A percentile compares a stretch with the other conserved stretches of the same genome.
These are phyloP conservation scores for Syncephalastrum contaminatum DNA, from an alignment of 371 early-diverging fungal genomes.

Conservation along the genomic window DNA sequence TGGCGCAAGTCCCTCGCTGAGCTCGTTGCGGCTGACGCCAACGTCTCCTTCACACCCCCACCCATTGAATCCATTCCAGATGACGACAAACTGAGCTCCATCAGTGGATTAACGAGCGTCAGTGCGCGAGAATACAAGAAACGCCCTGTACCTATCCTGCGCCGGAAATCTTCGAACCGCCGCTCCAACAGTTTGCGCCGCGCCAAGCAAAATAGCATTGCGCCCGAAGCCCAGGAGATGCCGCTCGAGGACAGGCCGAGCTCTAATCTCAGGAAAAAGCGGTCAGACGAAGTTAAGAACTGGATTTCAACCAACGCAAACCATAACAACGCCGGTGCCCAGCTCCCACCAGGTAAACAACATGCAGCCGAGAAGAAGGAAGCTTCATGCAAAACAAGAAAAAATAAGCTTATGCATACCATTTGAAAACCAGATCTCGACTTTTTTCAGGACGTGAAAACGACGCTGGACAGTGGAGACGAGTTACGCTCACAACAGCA, in stretches of 20 bases:
- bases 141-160: background rate
- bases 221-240: constrained; percentile 24
- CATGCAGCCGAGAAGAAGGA: background rate
- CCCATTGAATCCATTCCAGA: constrained; percentile 50
- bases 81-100: constrained; percentile 36
- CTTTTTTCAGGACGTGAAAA: constrained; percentile 38
- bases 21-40: constrained; percentile 30
- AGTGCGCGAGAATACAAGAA: constrained; percentile 23
- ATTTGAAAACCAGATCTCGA: constrained; percentile 17
- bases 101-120: constrained; percentile 45
- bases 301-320: constrained; percentile 30
- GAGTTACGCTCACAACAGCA: constrained; percentile 7
- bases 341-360: constrained; percentile 1
- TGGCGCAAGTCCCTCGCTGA: constrained; percentile 50
- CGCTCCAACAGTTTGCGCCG: constrained; percentile 5
- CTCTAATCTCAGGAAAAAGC: constrained; percentile 28
- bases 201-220: constrained; percentile 19
- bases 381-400: too few species aligned
- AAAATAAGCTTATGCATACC: background rate
- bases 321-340: background rate
- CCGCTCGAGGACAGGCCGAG: constrained; percentile 26
- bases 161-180: constrained; percentile 1
- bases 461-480: constrained; percentile 15
- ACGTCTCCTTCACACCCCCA: constrained; percentile 27
- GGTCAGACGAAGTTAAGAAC: constrained; percentile 43